Percentiles rank a stretch among this genome's conserved stretches.
Conservation (phyloP, 2,329 filamentous ascomycete genomes). For the Gaeumannomyces sp. region DNA sequence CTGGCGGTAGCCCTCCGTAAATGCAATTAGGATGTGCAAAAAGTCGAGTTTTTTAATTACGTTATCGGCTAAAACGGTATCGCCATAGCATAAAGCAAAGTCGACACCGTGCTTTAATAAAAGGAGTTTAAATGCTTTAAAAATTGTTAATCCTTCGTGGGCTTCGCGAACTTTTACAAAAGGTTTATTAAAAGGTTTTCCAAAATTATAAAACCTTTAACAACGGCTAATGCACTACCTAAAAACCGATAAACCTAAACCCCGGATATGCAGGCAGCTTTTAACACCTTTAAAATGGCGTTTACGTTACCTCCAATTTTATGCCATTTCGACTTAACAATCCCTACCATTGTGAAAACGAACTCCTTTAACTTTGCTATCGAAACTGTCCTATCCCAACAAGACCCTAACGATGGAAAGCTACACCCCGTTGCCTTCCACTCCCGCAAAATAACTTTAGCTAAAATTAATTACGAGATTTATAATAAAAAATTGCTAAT, state of each 20-base stretch:
- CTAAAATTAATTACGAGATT: background rate
- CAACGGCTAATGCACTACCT: background rate
- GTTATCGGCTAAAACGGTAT: background rate
- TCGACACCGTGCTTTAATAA: background rate
- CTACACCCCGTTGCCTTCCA: background rate
- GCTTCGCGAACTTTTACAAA: background rate
- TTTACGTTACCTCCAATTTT: background rate
- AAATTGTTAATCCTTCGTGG: background rate
- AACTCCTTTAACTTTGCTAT: background rate
- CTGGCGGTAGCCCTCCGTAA: background rate
- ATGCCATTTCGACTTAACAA: too few species aligned
- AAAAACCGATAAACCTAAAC: background rate
- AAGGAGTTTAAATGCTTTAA: background rate
- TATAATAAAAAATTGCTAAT: background rate
- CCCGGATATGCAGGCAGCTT: background rate
- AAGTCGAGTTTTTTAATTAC: background rate
- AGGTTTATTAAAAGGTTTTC: background rate
- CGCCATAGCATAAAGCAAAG: background rate
- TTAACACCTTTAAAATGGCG: too few species aligned
- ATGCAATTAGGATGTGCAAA: background rate
- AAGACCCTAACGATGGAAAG: background rate
- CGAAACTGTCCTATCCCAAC: background rate
- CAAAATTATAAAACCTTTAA: background rate
- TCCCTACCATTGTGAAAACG: too few species aligned
- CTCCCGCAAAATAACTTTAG: background rate